These are phyloP conservation scores for Cytospora mali DNA, from an alignment of 2,329 filamentous ascomycete species.

Conservation along the genomic window DNA sequence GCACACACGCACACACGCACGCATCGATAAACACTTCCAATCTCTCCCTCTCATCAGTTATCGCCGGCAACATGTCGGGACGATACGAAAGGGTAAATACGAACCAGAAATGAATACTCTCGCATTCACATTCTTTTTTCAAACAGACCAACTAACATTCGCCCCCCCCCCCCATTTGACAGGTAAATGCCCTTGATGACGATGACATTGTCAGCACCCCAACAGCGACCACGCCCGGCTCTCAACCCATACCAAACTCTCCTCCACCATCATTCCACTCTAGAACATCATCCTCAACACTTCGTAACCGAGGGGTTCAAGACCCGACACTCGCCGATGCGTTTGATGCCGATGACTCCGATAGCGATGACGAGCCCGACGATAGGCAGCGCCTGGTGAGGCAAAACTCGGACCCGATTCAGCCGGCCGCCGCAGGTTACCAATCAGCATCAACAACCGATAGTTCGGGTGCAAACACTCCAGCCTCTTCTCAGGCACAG, in stretches of 20 bases:
- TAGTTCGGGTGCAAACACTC: slow-evolving; percentile 28
- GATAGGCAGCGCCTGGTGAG: slow-evolving; percentile 84
- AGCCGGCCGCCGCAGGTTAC: slow-evolving; percentile 11
- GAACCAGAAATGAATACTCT: background rate
- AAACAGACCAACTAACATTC: slow-evolving; percentile 7
- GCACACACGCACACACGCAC: background rate
- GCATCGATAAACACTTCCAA: background rate
- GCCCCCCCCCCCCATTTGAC: slow-evolving; percentile 15
- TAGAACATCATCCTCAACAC: slow-evolving; percentile 69
- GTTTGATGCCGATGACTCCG: slow-evolving; percentile 82
- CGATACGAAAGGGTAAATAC: slow-evolving; percentile 60
- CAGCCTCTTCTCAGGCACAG: slow-evolving; percentile 32
- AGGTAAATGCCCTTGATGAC: slow-evolving; percentile 63
- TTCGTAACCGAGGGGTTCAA: slow-evolving; percentile 45
- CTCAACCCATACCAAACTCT: slow-evolving; percentile 54
- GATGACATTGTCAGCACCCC: slow-evolving; percentile 48
- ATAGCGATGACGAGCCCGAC: slow-evolving; percentile 74
- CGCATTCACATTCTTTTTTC: background rate
- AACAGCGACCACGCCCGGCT: slow-evolving; percentile 37
- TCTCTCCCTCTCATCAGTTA: background rate
- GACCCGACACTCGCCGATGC: slow-evolving; percentile 88
- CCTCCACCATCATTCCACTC: slow-evolving; percentile 88
- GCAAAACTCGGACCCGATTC: slow-evolving; percentile 47
- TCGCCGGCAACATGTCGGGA: slow-evolving; percentile 49
- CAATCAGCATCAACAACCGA: background rate